Evolutionary conservation across 2,329 filamentous ascomycete species (phyloP).

Genomic region (Fusarium sp.): DNA sequence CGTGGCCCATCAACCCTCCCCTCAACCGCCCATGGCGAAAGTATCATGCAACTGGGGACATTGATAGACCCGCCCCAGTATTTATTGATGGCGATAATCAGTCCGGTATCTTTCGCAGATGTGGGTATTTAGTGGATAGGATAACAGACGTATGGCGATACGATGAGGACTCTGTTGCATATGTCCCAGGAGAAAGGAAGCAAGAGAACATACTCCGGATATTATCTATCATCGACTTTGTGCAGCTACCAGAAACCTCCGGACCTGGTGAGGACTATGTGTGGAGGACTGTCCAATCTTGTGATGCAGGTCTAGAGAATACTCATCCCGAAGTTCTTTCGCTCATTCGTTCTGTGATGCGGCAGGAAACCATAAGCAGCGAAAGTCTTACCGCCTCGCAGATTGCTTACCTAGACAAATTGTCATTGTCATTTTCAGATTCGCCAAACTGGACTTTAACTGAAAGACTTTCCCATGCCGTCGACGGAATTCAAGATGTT

Average conservation of each 20-base stretch:
- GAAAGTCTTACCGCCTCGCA: background rate
- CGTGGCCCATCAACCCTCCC: no score
- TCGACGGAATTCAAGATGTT: no score
- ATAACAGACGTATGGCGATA: slow-evolving; percentile 7
- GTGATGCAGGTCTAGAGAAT: background rate
- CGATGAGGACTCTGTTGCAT: no score
- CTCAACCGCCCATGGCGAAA: no score
- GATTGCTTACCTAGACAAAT: background rate
- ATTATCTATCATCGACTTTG: background rate
- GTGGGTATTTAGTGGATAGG: background rate
- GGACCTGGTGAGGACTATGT: slow-evolving; percentile 3
- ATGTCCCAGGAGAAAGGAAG: no score
- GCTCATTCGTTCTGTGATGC: background rate
- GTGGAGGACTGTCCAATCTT: background rate
- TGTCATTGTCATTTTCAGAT: accelerated
- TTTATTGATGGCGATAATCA: background rate
- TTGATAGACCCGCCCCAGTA: background rate
- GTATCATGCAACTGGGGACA: background rate
- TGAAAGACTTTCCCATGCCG: background rate
- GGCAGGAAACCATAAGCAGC: background rate
- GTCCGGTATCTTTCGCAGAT: background rate
- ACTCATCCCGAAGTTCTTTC: background rate
- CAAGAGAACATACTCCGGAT: background rate
- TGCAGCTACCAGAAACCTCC: background rate
- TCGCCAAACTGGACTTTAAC: no score